Base-by-base conservation (phyloP, 352 stramenopile genomes). In the Pythium apleroticum region DNA sequence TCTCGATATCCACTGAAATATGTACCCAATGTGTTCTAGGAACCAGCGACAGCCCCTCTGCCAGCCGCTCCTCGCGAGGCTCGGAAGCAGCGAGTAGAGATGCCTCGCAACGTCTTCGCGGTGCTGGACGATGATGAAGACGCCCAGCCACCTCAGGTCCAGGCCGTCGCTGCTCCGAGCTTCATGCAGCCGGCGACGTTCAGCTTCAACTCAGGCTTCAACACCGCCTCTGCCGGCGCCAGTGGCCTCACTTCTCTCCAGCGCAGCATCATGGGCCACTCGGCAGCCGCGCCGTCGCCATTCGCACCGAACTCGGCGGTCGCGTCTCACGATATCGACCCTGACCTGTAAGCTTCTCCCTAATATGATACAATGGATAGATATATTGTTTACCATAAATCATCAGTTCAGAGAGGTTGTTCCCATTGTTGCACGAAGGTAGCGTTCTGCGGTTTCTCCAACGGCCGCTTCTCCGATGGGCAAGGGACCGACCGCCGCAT, bases 171-270 rank as follows among this genome's bases (percentile, higher is more conserved):
- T 1, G 24, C 55, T n/a, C 62, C 80, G 10, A 64, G 62, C 45
- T 84, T 90, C 59, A 68, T 93, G 57, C 81, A 85, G 62, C 80
- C 84, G 14, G 81, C 84, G 28, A 93, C 84, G 8, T 93, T 93
- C 57, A 79, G 66, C n/a, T 88, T 93, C 28, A 63, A 74, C 39
- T 53, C 28, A 19, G 24, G 41, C 35, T 46, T 43, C 20, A 37
- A 48, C 27, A 24, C 33, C 4, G 20, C 37, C 17, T 30, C 48
- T 6, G 25, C 59, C 30, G 9, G 17, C 9, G 15, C 46, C 17
- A 31, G 48, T 24, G 50, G 52, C 3, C 58, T 72, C 41, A 72
- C 65, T 3, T 72, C 65, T 20, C 53, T 72, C 9, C 65, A 72
- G 28, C 59, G 55, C 10, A 68, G 59, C 37, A 43, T 72, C 22